Percentiles rank a stretch among this genome's conserved stretches.
These are phyloP conservation scores for Teratosphaeriaceae sp. DNA, from an alignment of 2,329 filamentous ascomycete genomes.

Conservation along the genomic window DNA sequence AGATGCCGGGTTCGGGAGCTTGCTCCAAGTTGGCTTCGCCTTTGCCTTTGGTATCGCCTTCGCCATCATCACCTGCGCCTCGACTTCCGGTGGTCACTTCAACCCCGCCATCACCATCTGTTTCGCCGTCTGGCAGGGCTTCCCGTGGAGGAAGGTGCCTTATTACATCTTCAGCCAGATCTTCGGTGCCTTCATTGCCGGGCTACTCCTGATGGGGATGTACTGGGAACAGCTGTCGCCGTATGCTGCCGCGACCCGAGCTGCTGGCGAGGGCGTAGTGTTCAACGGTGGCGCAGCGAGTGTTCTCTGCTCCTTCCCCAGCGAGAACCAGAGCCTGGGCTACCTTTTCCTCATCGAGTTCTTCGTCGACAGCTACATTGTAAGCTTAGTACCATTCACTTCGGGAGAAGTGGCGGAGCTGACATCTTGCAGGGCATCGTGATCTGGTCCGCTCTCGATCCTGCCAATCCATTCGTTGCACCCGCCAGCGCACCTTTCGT, in stretches of 20 bases:
- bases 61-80: constrained; percentile 51
- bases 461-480: constrained; percentile 51
- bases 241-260: constrained; percentile 35
- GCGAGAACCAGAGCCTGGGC: constrained; percentile 44
- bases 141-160: constrained; percentile 53
- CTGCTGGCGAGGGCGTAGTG: constrained; percentile 33
- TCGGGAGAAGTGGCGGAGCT: no score
- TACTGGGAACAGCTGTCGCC: constrained; percentile 47
- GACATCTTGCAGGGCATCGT: constrained; percentile 37
- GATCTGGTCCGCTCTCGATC: constrained; percentile 53
- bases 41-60: constrained; percentile 54
- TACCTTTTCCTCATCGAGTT: constrained; percentile 55
- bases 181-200: constrained; percentile 50
- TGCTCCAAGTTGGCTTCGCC: constrained; percentile 51
- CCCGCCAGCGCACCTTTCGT: constrained; percentile 44
- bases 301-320: constrained; percentile 51
- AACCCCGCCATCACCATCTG: constrained; percentile 33
- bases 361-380: constrained; percentile 52
- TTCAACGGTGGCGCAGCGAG: constrained; percentile 47
- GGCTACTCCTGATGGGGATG: constrained; percentile 49
- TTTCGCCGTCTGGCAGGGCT: constrained; percentile 48
- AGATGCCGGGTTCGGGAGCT: constrained; percentile 41
- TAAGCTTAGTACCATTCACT: constrained; percentile 19
- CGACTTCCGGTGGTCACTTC: constrained; percentile 42
- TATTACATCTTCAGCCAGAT: constrained; percentile 52